Evolutionary conservation across 129 eudicot species (phyloP).

Genomic region (Centaurea solstitialis): DNA sequence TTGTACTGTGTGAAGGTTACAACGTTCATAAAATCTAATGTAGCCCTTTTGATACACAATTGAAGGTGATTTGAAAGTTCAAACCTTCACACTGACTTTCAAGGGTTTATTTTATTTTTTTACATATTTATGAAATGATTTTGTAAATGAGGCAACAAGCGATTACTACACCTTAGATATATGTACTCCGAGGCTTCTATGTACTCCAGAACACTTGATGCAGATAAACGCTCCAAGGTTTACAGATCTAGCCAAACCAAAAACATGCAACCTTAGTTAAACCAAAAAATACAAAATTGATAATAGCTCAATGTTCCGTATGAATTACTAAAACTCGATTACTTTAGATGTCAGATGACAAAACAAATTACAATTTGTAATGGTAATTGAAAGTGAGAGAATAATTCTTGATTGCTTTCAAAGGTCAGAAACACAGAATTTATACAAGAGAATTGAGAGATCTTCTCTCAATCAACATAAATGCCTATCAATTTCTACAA

Average conservation of each 20-base stretch:
- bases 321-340: not conserved
- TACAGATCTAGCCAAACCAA: slow-evolving; percentile 59
- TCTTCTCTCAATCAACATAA: too few relatives aligned
- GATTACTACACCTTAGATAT: slow-evolving; percentile 67
- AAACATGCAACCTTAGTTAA: slow-evolving; percentile 5
- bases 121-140: not conserved
- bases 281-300: not conserved
- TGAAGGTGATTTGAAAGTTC: too few relatives aligned
- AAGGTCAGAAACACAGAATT: too few relatives aligned
- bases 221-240: slow-evolving; percentile 85
- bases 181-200: slow-evolving; percentile 98
- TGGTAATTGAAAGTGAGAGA: not conserved
- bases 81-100: not conserved
- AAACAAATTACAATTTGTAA: not conserved
- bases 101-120: not conserved
- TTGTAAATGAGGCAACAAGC: slow-evolving; percentile 8
- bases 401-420: too few relatives aligned
- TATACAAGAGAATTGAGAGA: too few relatives aligned
- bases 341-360: not conserved
- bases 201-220: slow-evolving; percentile 96
- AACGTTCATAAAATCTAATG: not conserved
- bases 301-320: not conserved
- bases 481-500: too few relatives aligned
- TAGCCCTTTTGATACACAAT: not conserved
- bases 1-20: not conserved